These are phyloP conservation scores for Beauveria sp. DNA, from an alignment of 2,329 filamentous ascomycete genomes.

Conservation along the genomic window DNA sequence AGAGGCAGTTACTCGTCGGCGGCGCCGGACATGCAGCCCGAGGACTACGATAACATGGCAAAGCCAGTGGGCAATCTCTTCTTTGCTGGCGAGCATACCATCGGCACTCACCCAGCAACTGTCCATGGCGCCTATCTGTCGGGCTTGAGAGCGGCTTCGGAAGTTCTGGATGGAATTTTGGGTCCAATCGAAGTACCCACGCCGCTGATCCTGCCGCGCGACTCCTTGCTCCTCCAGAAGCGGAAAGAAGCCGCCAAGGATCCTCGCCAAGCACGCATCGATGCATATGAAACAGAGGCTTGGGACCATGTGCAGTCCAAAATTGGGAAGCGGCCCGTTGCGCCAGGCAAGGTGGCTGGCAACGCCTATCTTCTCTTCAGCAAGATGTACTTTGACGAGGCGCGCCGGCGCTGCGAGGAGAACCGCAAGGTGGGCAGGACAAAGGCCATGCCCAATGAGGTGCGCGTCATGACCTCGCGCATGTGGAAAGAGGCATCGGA, in stretches of 20 bases:
- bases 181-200: slow-evolving; percentile 72
- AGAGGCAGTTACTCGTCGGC: slow-evolving; percentile 93
- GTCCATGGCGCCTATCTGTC: slow-evolving; percentile 96
- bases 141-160: slow-evolving; percentile 79
- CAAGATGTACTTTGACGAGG: slow-evolving; percentile 63
- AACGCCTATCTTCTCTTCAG: slow-evolving; percentile 90
- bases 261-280: slow-evolving; percentile 42
- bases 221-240: slow-evolving; percentile 43
- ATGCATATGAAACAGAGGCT: slow-evolving; percentile 49
- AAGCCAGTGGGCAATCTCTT: slow-evolving; percentile 76
- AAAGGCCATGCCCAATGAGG: slow-evolving; percentile 66
- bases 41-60: slow-evolving; percentile 92
- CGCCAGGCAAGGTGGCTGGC: slow-evolving; percentile 63
- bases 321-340: slow-evolving; percentile 68
- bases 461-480: slow-evolving; percentile 75
- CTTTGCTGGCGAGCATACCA: slow-evolving; percentile 96
- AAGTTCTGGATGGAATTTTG: slow-evolving; percentile 71
- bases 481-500: slow-evolving; percentile 79
- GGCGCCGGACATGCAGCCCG: slow-evolving; percentile 68
- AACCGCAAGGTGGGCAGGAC: slow-evolving; percentile 55
- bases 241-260: slow-evolving; percentile 45
- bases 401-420: slow-evolving; percentile 53
- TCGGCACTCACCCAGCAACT: slow-evolving; percentile 89
- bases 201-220: slow-evolving; percentile 65
- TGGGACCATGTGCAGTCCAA: slow-evolving; percentile 42